A percentile compares a stretch with the other conserved stretches of the same genome.
These are phyloP conservation scores for Arctium lappa DNA, from an alignment of 129 eudicot genomes.

Conservation along the genomic window DNA sequence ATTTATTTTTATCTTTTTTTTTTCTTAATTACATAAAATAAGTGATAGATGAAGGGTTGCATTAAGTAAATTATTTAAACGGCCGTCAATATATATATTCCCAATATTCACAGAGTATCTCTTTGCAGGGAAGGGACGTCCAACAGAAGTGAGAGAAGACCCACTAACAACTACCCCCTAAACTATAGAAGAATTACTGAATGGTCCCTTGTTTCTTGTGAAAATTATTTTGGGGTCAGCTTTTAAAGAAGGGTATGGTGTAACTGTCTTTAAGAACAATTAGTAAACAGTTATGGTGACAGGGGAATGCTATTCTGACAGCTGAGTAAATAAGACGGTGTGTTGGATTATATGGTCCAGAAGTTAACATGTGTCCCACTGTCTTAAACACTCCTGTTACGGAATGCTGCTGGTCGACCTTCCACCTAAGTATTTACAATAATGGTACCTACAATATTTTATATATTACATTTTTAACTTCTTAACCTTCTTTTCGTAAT, in stretches of 20 bases:
- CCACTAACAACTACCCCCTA: conserved; percentile 41
- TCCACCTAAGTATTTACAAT: neutral
- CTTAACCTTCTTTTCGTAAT: neutral
- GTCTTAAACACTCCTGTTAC: conserved; percentile 1
- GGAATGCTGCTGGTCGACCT: conserved; percentile 13
- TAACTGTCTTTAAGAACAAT: conserved; percentile 24
- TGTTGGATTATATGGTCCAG: conserved; percentile 12
- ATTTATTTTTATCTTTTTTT: too few relatives aligned
- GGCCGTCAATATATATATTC: too few relatives aligned
- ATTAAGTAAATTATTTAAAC: too few relatives aligned
- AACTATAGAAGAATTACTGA: neutral
- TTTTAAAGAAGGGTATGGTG: conserved; percentile 12
- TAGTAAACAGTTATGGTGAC: conserved; percentile 31
- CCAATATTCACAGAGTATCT: conserved; percentile 9
- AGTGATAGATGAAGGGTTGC: too few relatives aligned
- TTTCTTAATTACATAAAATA: too few relatives aligned
- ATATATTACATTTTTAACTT: neutral
- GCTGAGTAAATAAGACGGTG: conserved; percentile 14
- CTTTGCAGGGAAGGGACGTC: conserved; percentile 84
- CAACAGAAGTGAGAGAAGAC: conserved; percentile 65
- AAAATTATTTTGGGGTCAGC: neutral
- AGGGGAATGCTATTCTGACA: conserved; percentile 27
- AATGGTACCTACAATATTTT: neutral
- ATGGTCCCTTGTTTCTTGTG: neutral
- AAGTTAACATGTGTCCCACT: conserved; percentile 24